Conservation (phyloP, 2,329 filamentous ascomycete species). For the Xylariaceae sp. region DNA sequence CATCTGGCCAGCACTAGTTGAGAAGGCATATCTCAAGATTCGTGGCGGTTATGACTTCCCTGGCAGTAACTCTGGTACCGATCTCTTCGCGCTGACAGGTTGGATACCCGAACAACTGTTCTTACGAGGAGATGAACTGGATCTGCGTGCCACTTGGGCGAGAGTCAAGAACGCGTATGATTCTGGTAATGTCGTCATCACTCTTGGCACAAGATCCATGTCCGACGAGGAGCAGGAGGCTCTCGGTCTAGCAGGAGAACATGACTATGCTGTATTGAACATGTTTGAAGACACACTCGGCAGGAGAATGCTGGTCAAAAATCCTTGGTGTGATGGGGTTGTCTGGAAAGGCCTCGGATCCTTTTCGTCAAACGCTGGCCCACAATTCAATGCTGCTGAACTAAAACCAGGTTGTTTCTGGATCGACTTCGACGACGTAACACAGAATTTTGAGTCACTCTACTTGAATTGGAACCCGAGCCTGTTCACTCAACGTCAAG, state of each 20-base stretch:
- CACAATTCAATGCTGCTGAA: slow-evolving; percentile 27
- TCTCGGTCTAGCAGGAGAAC: slow-evolving; percentile 79
- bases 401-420: slow-evolving; percentile 76
- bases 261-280: slow-evolving; percentile 89
- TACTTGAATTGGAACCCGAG: slow-evolving; percentile 97
- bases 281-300: slow-evolving; percentile 60
- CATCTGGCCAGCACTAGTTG: slow-evolving; percentile 86
- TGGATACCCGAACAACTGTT: slow-evolving; percentile 98
- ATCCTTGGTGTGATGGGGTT: slow-evolving; percentile 86
- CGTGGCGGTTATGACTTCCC: slow-evolving; percentile 96
- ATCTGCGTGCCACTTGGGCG: slow-evolving; percentile 72
- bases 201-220: slow-evolving; percentile 83
- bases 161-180: slow-evolving; percentile 71
- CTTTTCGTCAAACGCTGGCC: slow-evolving; percentile 21
- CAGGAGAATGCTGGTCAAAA: slow-evolving; percentile 79
- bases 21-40: slow-evolving; percentile 95
- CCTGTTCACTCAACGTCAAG: slow-evolving; percentile 75
- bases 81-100: slow-evolving; percentile 86
- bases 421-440: slow-evolving; percentile 83
- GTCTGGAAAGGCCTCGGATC: slow-evolving; percentile 60
- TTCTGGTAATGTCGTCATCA: slow-evolving; percentile 78
- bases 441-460: slow-evolving; percentile 90
- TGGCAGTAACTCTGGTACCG: slow-evolving; percentile 93
- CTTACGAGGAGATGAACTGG: slow-evolving; percentile 78
- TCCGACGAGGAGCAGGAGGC: slow-evolving; percentile 71